Evolutionary conservation across 768 basidiomycete genomes (phyloP).

Genomic region (Russula brevipes): DNA sequence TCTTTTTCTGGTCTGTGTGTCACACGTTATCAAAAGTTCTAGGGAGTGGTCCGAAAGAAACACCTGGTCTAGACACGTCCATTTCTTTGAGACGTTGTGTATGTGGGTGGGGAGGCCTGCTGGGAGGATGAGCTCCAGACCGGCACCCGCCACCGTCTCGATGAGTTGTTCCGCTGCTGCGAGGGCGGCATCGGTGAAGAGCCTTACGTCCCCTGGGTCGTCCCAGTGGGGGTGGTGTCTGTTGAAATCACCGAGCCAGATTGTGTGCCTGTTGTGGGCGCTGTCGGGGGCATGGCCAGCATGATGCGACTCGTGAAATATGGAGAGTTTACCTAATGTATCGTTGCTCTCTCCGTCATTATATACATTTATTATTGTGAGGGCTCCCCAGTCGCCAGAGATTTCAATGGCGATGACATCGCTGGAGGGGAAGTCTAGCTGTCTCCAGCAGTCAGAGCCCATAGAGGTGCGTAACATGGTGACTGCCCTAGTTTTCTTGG

Average conservation of each 20-base stretch:
- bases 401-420: background rate
- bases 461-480: background rate
- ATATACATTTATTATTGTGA: background rate
- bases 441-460: background rate
- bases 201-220: background rate
- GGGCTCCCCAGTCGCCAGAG: background rate
- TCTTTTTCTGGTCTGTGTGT: too few relatives aligned
- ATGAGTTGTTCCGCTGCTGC: too few relatives aligned
- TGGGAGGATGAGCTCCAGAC: too few relatives aligned
- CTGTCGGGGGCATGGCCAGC: fast-evolving
- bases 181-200: too few relatives aligned
- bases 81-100: too few relatives aligned
- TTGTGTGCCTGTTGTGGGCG: background rate
- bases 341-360: background rate
- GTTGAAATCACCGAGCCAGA: background rate
- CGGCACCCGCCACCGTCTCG: too few relatives aligned
- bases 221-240: background rate
- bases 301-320: background rate
- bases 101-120: too few relatives aligned
- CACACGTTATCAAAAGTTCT: too few relatives aligned
- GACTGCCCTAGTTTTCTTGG: background rate
- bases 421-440: background rate
- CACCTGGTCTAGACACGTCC: too few relatives aligned
- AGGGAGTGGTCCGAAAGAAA: too few relatives aligned
- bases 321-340: too few relatives aligned